Evolutionary conservation across 2,329 filamentous ascomycete genomes (phyloP).

Genomic region (Epichloe elymi): DNA sequence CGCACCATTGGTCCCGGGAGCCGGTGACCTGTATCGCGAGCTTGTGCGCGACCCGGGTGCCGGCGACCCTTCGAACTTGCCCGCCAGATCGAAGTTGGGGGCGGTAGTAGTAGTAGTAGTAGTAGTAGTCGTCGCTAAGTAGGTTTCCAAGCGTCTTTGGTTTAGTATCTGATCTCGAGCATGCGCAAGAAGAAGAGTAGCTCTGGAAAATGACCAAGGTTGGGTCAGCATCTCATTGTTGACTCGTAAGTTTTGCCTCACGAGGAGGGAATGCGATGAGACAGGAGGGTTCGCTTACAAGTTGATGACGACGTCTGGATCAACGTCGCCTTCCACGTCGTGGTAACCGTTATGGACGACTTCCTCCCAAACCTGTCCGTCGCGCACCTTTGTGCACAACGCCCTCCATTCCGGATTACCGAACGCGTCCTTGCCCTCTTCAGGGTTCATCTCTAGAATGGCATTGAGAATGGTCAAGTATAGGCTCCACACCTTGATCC

Average conservation of each 20-base stretch:
- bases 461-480: slow-evolving; percentile 90
- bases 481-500: slow-evolving; percentile 94
- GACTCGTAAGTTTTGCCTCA: background rate
- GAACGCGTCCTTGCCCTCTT: slow-evolving; percentile 82
- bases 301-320: slow-evolving; percentile 87
- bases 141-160: slow-evolving; percentile 78
- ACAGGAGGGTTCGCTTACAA: slow-evolving; percentile 39
- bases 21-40: slow-evolving; percentile 30
- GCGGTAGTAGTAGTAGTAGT: slow-evolving; percentile 49
- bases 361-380: slow-evolving; percentile 90
- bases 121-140: slow-evolving; percentile 70
- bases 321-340: slow-evolving; percentile 77
- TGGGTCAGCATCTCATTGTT: background rate
- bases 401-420: slow-evolving; percentile 75
- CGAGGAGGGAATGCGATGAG: background rate
- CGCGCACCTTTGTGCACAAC: slow-evolving; percentile 70
- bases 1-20: slow-evolving; percentile 47
- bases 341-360: slow-evolving; percentile 79
- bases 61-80: slow-evolving; percentile 41
- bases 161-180: slow-evolving; percentile 72
- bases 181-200: slow-evolving; percentile 82
- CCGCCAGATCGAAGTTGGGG: slow-evolving; percentile 59
- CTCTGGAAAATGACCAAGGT: slow-evolving; percentile 35
- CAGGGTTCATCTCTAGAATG: slow-evolving; percentile 73
- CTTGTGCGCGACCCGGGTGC: slow-evolving; percentile 22